Evolutionary conservation across 2,329 filamentous ascomycete species (phyloP), one percentile per base, ranked within the genome.

Genomic region (Fusarium luffae): DNA sequence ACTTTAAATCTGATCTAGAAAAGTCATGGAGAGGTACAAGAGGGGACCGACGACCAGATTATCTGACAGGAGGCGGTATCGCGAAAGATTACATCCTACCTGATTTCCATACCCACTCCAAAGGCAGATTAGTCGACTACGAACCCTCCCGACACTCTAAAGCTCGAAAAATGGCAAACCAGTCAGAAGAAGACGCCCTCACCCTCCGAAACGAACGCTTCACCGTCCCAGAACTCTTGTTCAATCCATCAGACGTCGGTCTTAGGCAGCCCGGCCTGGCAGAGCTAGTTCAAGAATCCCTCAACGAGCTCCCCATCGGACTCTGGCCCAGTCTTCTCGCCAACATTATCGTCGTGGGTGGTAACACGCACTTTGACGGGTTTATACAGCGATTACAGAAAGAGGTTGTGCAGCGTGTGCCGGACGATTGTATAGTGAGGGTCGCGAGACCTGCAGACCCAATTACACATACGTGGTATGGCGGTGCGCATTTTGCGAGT

Each of bases 151-250:
- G 85, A 30, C 86, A 90, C 43, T 86, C 88, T 1, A 84, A 82
- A 46, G 81, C 84, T 4, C 79, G 80, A 28, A 86, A 84, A 70
- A 80, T 81, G 2, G 80, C 82, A 75, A 77, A 82, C 54, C 75
- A 83, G 4, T 66, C 76, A 0, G 76, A 79, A 55, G 95, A 98
- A 77, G 94, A 98, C 77, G 85, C 94, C 16, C 82, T 99, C 68
- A 93, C 94, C 0, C 84, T 99, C 12, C 91, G 93, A 7, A 98
- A 98, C 79, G 96, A 99, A 81, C 89, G 95, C 47, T 99, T 99
- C 77, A 85, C 89, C 3, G 91, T 97, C 0, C 95, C 96, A 0
- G 96, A 99, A 78, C 85, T 98, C 8, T 82, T 99, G 4, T 98
- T 99, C 81, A 91, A 87, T 58, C 96, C 96, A 0, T 86, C 87